phyloP scores from a whole-genome alignment of 1,139 yeast genomes.

The Taiozyma sp. region DNA sequence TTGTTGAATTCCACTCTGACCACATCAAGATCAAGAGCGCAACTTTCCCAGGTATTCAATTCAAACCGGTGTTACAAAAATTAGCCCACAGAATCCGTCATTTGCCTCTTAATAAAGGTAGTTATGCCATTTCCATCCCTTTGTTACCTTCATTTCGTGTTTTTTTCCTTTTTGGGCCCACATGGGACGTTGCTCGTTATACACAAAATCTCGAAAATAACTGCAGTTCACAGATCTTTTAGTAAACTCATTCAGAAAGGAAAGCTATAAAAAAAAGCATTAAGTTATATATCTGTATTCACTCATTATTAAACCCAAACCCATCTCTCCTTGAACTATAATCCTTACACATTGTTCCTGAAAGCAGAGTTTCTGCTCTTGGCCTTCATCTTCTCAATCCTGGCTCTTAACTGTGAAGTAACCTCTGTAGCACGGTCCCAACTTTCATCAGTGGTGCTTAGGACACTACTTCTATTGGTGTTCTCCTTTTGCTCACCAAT shows the following conservation, averaged over 20 bases:
- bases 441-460: slow-evolving; percentile 53
- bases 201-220: no score
- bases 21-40: slow-evolving; percentile 75
- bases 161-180: neutral
- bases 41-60: slow-evolving; percentile 70
- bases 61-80: slow-evolving; percentile 62
- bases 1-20: slow-evolving; percentile 88
- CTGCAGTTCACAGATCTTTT: no score
- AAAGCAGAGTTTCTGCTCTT: slow-evolving; percentile 34
- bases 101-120: no score
- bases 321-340: neutral
- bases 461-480: slow-evolving; percentile 15
- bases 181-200: neutral
- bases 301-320: neutral
- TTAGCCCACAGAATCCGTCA: slow-evolving; percentile 33
- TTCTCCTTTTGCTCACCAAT: slow-evolving; percentile 21
- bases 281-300: neutral
- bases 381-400: slow-evolving; percentile 89
- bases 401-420: slow-evolving; percentile 76
- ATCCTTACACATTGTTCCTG: slow-evolving; percentile 2
- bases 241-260: neutral
- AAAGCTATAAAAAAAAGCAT: no score
- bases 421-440: slow-evolving; percentile 93
- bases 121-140: no score
- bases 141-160: no score